A percentile compares a stretch with the other conserved stretches of the same genome.
These are phyloP conservation scores for Fusarium solani-melongenae DNA, from an alignment of 2,329 filamentous ascomycete genomes.

Conservation along the genomic window DNA sequence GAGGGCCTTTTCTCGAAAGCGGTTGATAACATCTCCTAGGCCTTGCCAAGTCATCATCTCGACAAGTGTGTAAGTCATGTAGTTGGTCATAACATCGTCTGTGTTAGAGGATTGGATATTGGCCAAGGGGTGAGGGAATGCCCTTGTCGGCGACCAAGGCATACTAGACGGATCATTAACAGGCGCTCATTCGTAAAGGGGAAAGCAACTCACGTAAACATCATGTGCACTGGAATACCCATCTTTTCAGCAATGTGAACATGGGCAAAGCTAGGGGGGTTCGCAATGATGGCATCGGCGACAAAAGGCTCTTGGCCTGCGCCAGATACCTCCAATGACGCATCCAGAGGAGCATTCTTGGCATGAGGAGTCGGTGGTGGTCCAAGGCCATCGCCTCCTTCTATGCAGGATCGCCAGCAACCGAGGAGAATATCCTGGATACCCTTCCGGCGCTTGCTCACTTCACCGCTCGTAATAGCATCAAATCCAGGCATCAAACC, in stretches of 20 bases:
- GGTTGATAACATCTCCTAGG: conserved; percentile 89
- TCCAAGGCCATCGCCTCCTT: conserved; percentile 75
- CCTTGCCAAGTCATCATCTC: conserved; percentile 96
- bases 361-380: conserved; percentile 59
- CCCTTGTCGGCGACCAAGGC: conserved; percentile 89
- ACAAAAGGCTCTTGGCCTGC: conserved; percentile 73
- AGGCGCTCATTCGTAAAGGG: not conserved
- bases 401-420: conserved; percentile 87
- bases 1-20: conserved; percentile 79
- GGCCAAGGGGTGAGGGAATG: conserved; percentile 87
- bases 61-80: conserved; percentile 83
- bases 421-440: conserved; percentile 85
- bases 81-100: conserved; percentile 82
- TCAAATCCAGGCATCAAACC: conserved; percentile 87
- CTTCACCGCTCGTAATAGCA: conserved; percentile 79
- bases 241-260: conserved; percentile 80
- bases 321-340: conserved; percentile 49
- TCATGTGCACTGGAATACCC: conserved; percentile 81
- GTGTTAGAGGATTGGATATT: conserved; percentile 83
- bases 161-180: conserved; percentile 72
- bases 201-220: conserved; percentile 79
- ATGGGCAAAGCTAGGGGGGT: conserved; percentile 81
- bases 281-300: conserved; percentile 83
- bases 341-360: conserved; percentile 59
- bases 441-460: conserved; percentile 77